phyloP scores from a whole-genome alignment of 768 basidiomycete species.

The Macrolepiota dolichaula region DNA sequence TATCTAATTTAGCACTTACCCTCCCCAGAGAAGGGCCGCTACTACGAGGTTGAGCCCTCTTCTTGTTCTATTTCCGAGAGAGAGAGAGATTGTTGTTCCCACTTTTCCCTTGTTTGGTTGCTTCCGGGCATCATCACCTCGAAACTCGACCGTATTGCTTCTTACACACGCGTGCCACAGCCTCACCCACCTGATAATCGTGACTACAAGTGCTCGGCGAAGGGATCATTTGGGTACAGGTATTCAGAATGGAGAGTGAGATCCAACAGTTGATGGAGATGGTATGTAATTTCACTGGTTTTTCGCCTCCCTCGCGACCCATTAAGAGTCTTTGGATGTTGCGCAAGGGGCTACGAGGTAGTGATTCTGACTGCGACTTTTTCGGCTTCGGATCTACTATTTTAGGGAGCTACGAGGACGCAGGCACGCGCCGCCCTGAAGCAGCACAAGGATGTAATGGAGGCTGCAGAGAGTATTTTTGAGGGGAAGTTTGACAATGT shows the following conservation, averaged over 20 bases:
- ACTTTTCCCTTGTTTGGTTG: constrained; percentile 1
- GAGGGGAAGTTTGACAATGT: constrained; percentile 82
- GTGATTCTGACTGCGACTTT: not conserved
- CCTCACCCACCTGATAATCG: not conserved
- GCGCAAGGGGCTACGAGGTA: not conserved
- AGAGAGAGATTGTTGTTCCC: not conserved
- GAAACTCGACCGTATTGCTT: not conserved
- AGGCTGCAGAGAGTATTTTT: constrained; percentile 83
- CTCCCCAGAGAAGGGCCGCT: not conserved
- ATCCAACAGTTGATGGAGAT: constrained; percentile 58
- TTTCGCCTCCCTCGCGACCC: not conserved
- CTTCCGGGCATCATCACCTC: not conserved
- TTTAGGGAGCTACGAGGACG: constrained; percentile 74
- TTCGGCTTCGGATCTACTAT: not conserved
- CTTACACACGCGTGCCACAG: not conserved
- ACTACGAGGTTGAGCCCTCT: not conserved
- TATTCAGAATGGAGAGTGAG: constrained; percentile 40
- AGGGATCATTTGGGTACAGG: not conserved
- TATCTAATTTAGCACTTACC: constrained; percentile 5
- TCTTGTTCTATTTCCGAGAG: not conserved
- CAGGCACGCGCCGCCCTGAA: constrained; percentile 84
- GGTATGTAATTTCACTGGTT: constrained; percentile 21
- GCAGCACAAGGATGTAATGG: constrained; percentile 85
- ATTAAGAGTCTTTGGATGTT: not conserved
- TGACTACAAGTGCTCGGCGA: not conserved